These are phyloP conservation scores for Glomus cerebriforme DNA, from an alignment of 192 early-diverging fungal species.

Conservation along the genomic window DNA sequence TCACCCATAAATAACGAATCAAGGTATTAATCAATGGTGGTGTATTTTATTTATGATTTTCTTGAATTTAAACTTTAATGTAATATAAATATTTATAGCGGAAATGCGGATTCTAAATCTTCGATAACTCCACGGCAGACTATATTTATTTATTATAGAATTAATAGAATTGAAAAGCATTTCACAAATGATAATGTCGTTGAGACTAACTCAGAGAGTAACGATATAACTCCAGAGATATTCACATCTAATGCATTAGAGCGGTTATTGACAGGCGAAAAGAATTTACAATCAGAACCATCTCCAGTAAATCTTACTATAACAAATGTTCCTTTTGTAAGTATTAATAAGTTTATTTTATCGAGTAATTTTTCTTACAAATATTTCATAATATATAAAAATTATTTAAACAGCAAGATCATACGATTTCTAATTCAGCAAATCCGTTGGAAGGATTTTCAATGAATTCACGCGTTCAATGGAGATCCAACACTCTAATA, in stretches of 20 bases:
- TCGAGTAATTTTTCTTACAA: neutral
- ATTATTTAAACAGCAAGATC: slow-evolving; percentile 44
- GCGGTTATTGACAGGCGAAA: slow-evolving; percentile 45
- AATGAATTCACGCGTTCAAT: slow-evolving; percentile 68
- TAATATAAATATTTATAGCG: neutral
- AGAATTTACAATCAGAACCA: slow-evolving; percentile 38
- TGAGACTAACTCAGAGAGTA: neutral
- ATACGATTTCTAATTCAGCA: slow-evolving; percentile 58
- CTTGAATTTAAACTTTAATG: neutral
- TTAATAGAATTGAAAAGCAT: slow-evolving; percentile 33
- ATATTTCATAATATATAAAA: neutral
- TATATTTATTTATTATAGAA: slow-evolving; percentile 57
- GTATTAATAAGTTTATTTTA: slow-evolving; percentile 34
- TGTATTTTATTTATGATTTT: neutral
- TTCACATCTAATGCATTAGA: slow-evolving; percentile 53
- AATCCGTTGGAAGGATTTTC: slow-evolving; percentile 70
- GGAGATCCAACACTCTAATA: slow-evolving; percentile 65
- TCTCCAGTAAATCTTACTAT: slow-evolving; percentile 50
- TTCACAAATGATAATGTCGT: neutral
- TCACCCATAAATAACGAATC: slow-evolving; percentile 51
- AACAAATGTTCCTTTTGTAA: slow-evolving; percentile 55
- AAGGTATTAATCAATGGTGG: slow-evolving; percentile 24
- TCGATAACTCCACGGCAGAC: slow-evolving; percentile 58
- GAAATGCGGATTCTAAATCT: slow-evolving; percentile 42
- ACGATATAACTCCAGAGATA: slow-evolving; percentile 47